A percentile compares a stretch with the other conserved stretches of the same genome.
These are phyloP conservation scores for Skeletonema tropicum DNA, from an alignment of 108 stramenopile species.

Conservation along the genomic window DNA sequence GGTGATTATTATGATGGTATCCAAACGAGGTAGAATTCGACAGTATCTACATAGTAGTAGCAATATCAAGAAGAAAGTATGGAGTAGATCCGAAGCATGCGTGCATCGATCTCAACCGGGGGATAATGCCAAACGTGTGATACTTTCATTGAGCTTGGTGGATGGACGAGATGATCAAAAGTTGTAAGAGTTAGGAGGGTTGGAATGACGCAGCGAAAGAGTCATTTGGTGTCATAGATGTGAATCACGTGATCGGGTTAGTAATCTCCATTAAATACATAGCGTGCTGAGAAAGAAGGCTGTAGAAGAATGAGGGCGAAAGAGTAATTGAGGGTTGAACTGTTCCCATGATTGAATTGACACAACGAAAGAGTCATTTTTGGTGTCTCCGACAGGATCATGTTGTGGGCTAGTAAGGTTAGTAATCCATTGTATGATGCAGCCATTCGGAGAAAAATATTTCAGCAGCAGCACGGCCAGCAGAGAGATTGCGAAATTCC, in stretches of 20 bases:
- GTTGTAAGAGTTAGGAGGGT: constrained; percentile 41
- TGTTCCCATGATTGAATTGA: no score
- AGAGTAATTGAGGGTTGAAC: no score
- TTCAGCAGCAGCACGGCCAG: no score
- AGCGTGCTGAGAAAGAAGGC: no score
- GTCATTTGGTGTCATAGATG: constrained; percentile 22
- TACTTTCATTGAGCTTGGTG: constrained; percentile 61
- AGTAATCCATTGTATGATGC: no score
- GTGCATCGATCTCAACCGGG: constrained; percentile 68
- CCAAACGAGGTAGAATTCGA: constrained; percentile 10
- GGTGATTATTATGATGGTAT: constrained; percentile 58
- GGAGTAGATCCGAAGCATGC: constrained; percentile 58
- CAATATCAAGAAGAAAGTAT: constrained; percentile 7
- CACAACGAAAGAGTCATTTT: no score
- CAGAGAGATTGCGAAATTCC: neutral
- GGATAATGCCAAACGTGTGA: constrained; percentile 44
- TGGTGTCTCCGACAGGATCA: constrained; percentile 13
- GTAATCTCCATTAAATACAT: no score
- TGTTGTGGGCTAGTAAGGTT: no score
- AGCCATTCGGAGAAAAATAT: no score
- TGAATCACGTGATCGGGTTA: no score
- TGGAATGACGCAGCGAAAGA: constrained; percentile 51
- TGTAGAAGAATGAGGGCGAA: no score
- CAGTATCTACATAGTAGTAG: constrained; percentile 5
- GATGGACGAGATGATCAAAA: constrained; percentile 68